Base-by-base conservation (phyloP, 2,329 filamentous ascomycete species). In the Zymoseptoria crescenta region DNA sequence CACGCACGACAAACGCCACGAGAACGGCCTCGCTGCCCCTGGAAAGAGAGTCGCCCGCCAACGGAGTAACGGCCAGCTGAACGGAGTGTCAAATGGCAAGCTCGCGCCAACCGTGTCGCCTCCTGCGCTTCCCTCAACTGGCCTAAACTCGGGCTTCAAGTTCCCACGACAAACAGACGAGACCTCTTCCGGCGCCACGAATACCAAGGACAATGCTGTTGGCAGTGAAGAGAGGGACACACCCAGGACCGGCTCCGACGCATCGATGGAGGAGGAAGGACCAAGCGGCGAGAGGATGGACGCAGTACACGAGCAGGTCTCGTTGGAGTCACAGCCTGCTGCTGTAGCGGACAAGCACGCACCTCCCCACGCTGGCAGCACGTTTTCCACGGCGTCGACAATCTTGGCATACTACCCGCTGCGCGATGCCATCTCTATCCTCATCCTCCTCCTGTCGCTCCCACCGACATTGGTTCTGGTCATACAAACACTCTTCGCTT, bases 361-460 rank as follows among this genome's bases (percentile, higher is more conserved):
- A 65, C 81, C 86, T 60, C 81, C 87, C 57, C 87, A 88, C 67
- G 85, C 88, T 71, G 80, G 85, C 57, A 88, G 88, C 60, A 85
- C 89, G 53, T 77, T 96, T 66, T 86, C 89, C 68, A 80, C 95
- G 65, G 87, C 88, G 64, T 83, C 89, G 67, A 96, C 91, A 57
- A 93, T 97, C 68, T 84, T 97, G 73, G 86, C 86, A 69, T 91
- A 91, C 56, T 93, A 92, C 69, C 93, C 93, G 56, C 85, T 96
- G 71, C 89, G 91, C 77, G 93, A 97, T 77, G 96, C 93, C 62
- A 90, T 96, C 76, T 91, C 93, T 72, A 96, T 97, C 70, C 85
- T 97, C 74, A 96, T 96, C 76, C 89, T 96, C 69, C 84, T 97
- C 66, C 88, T 96, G 75, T 92, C 96, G 73, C 85, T 96, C 8